Evolutionary conservation across 768 basidiomycete species (phyloP).

Genomic region (Cyathus striatus): DNA sequence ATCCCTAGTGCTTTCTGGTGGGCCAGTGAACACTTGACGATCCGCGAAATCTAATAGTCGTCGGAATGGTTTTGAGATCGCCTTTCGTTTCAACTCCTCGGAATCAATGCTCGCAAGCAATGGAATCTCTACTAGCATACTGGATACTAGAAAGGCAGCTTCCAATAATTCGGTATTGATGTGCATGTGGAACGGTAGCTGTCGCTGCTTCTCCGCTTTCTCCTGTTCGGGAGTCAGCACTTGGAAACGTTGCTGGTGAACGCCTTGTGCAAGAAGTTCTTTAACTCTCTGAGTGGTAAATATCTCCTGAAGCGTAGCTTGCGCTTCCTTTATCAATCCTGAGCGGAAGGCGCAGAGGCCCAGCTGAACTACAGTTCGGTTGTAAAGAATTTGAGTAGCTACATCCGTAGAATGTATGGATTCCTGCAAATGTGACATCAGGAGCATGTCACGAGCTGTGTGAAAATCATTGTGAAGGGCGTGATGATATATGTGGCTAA

Average conservation of each 20-base stretch:
- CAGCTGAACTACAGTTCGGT: constrained; percentile 94
- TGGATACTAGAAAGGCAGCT: constrained; percentile 95
- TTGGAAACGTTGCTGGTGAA: constrained; percentile 89
- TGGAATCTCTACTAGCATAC: constrained; percentile 98
- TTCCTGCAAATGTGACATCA: constrained; percentile 99
- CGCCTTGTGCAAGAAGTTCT: constrained; percentile 94
- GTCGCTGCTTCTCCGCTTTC: constrained; percentile 90
- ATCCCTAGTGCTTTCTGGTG: constrained; percentile 97
- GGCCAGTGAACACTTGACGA: constrained; percentile 95
- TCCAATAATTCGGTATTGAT: constrained; percentile 98
- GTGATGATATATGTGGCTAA: constrained; percentile 95
- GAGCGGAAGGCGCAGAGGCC: constrained; percentile 96
- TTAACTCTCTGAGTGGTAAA: constrained; percentile 96
- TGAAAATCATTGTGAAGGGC: constrained; percentile 96
- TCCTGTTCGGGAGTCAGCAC: constrained; percentile 91
- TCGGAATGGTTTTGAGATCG: constrained; percentile 95
- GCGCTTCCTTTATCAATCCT: constrained; percentile 91
- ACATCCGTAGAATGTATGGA: constrained; percentile 95
- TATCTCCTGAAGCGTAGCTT: constrained; percentile 90
- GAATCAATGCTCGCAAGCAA: constrained; percentile 90
- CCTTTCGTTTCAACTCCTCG: constrained; percentile 89
- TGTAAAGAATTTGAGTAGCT: constrained; percentile 95
- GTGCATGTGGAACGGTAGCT: constrained; percentile 99
- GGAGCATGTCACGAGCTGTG: constrained; percentile 93
- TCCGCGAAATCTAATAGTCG: constrained; percentile 94